Evolutionary conservation across 345 rosid species (phyloP), one percentile per base, ranked within the genome.

Genomic region (Populus tremula): DNA sequence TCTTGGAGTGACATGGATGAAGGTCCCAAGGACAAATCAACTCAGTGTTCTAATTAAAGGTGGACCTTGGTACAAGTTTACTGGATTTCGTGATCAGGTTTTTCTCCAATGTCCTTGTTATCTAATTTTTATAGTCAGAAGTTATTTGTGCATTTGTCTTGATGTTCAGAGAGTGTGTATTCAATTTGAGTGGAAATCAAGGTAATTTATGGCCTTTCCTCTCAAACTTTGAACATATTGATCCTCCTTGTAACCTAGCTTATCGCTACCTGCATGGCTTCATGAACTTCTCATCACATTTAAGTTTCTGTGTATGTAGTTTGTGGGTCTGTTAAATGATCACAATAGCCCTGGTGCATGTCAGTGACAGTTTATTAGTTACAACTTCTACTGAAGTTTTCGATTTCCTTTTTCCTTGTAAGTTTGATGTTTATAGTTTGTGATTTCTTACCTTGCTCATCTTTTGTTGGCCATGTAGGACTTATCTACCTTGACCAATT

Each of bases 31-130:
- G 78, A 81, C 93, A 12, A 92, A 94, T 80, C 97, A 93, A 73
- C 88, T 96, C n/a, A 93, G 97, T 23, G 86, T 96, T 47, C 87
- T 84, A 71, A 86, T 82, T 64, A 94, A 86, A 85, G 97, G 90
- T 69, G 99, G 99, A n/a, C 77, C 92, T 64, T 82, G 83, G 81
- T 94, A 92, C 84, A 96, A 94, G 87, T 96, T 96, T 81, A 82
- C 86, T 66, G 98, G 99, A 33, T 96, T 96, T 39, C 88, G 97
- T 23, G 99, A 94, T 61, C 97, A 86, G 96, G 99, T 96, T 75
- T 53, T n/a, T 67, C 36, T 70, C 45, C 8, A 21, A 20, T 8
- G 39, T 2, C 29, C 47, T 29, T 12, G 8, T 17, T 8, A 65
- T 3, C 1, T 49, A 23, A 23, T 62, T 21, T 35, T 13, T 7